Evolutionary conservation across 1,284 basidiomycete genomes (phyloP), one percentile per base, ranked within the genome.

Genomic region (Melampsora larici-populina): DNA sequence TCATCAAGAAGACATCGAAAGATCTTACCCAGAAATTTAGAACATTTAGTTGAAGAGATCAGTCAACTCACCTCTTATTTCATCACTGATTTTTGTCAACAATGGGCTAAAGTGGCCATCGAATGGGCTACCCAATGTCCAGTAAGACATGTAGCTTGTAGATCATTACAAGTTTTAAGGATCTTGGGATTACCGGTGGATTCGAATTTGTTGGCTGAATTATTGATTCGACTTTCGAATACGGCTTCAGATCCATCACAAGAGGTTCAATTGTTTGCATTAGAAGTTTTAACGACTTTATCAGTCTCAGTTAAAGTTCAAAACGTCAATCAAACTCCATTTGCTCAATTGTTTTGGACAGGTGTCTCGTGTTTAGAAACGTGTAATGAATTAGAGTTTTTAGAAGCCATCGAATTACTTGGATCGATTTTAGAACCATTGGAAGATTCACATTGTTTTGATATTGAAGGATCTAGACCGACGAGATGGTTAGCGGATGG

Each of bases 41-140:
- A 70, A 46, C 49, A 51, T n/a, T 65, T 77, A 29, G 60, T 70
- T 31, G 55, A 77, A 62, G 36, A 64, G 24, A 77, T 77, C 33
- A n/a, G 51, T 9, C 58, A 67, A 21, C 58, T 77, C 11, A 62
- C 75, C 1, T 70, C 75, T 31, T 40, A 70, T 21, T 49, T 77
- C 6, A 36, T 64, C 17, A 51, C 66, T n/a, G 67, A 70, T 65
- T 77, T 77, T 63, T 18, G 60, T 70, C 51, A 58, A 24, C 46
- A 77, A 46, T 77, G 75, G 75, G 48, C 75, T 11, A 69, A 70
- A 51, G 75, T 77, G 26, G 67, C 75, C 29, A 68, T 77, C 46
- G 75, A 77, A 70, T 77, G 75, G 75, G 75, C 75, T 21, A 77
- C 75, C 1, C 75, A 77, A 77, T 77, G 75, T 64, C 75, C 75